phyloP scores from a whole-genome alignment of 1,139 yeast species.

The Blastobotrys aristatus region DNA sequence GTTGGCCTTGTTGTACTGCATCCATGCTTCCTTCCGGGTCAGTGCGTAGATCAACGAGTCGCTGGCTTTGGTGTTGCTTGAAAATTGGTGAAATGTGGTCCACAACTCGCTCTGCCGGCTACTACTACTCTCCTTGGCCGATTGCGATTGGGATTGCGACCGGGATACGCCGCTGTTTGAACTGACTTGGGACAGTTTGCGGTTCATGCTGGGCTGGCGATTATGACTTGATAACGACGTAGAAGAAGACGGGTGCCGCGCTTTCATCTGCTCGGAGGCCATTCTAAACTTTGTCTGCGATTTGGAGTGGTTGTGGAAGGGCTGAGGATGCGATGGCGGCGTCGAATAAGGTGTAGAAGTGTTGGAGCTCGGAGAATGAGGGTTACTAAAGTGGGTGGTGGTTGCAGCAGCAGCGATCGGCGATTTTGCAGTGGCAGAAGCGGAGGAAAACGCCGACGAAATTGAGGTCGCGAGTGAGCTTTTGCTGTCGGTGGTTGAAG shows the following conservation, averaged over 20 bases:
- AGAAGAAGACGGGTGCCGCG: neutral
- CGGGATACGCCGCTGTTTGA: neutral
- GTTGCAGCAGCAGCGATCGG: constrained; percentile 1
- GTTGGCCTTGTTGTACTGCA: constrained; percentile 25
- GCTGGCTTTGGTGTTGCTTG: constrained; percentile 26
- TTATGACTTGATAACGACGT: neutral
- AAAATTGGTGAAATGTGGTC: constrained; percentile 27
- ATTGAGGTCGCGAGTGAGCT: neutral
- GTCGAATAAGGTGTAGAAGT: constrained; percentile 8
- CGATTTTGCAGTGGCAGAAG: neutral
- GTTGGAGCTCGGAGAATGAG: neutral
- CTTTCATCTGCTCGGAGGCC: constrained; percentile 2
- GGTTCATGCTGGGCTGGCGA: neutral
- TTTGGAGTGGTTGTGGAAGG: constrained; percentile 2
- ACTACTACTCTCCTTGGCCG: neutral
- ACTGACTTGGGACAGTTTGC: constrained; percentile 8
- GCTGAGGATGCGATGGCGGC: constrained; percentile 4
- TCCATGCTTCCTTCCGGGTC: constrained; percentile 33
- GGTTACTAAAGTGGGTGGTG: neutral
- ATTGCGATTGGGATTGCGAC: neutral
- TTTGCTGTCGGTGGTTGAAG: constrained; percentile 1
- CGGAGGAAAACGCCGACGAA: neutral
- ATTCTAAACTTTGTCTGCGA: neutral
- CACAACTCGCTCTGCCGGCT: constrained; percentile 14
- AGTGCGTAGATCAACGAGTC: constrained; percentile 33